Evolutionary conservation across 108 stramenopile species (phyloP).

Genomic region (Skeletonema potamos): DNA sequence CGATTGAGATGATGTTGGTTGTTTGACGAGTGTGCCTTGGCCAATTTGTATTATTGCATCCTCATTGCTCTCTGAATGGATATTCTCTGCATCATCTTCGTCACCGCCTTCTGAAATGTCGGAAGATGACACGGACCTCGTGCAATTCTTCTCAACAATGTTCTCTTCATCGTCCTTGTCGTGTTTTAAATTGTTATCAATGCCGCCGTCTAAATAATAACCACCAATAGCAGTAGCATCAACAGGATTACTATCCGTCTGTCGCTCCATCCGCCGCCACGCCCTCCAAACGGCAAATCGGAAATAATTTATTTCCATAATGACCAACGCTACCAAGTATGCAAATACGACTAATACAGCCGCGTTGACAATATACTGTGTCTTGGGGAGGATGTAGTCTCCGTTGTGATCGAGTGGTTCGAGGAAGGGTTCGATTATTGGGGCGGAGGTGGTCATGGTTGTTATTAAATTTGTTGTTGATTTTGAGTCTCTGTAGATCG

Average conservation of each 20-base stretch:
- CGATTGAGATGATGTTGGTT: background rate
- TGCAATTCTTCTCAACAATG: background rate
- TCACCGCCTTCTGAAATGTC: background rate
- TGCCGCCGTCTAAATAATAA: background rate
- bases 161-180: background rate
- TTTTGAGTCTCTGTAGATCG: no score
- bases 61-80: background rate
- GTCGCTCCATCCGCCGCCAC: background rate
- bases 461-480: no score
- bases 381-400: conserved; percentile 8
- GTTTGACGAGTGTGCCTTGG: background rate
- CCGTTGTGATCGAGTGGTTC: conserved; percentile 8
- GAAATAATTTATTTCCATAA: conserved; percentile 48
- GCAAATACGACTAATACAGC: conserved; percentile 35
- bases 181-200: no score
- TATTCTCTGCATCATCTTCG: background rate
- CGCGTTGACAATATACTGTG: conserved; percentile 22
- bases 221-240: background rate
- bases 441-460: no score
- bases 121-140: background rate
- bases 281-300: conserved; percentile 38
- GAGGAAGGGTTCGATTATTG: background rate
- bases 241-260: background rate
- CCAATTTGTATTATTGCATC: background rate
- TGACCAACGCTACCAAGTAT: conserved; percentile 33